Evolutionary conservation across 2,329 filamentous ascomycete genomes (phyloP), one percentile per base, ranked within the genome.

Genomic region (Xylariaceae sp.): DNA sequence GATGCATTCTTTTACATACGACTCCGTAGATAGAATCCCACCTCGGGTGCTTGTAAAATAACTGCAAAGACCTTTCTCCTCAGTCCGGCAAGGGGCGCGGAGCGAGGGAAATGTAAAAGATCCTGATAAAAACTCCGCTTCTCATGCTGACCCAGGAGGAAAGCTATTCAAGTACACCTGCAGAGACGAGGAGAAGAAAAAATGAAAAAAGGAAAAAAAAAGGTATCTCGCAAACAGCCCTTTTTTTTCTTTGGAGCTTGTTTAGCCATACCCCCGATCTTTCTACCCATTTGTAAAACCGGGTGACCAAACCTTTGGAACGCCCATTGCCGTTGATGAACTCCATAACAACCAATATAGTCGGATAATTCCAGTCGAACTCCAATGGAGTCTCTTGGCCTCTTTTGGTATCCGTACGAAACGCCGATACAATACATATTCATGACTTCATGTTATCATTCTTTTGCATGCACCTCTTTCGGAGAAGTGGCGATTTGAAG

Each of bases 401-500:
- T 19, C 19, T 19, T 19, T 19, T 19, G 19, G 19, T 43, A 50
- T 32, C 12, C 41, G 2, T 39, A 31, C 43, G 27, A 47, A 55
- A 55, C 39, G 47, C 55, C 45, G 41, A 45, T 45, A 30, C 51
- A 48, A 55, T 52, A 43, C 44, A 56, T 51, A 47, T 55, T 60
- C 58, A 45, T 58, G 54, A 58, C 31, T 19, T 61, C 57, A 44
- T 57, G 47, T 51, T 52, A 51, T 57, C 52, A 49, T 57, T 55
- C 35, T 39, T 45, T 43, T 2, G 30, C 41, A 35, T 50, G 40
- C 51, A 9, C 19, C 31, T 43, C 19, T 39, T 35, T n/a, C n/a
- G 42, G 29, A 34, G 31, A 29, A 48, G 26, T 19, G 37, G 31
- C 42, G 26, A 32, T n/a, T 43, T 11, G 9, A 42, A 49, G 34